Evolutionary conservation across 176 grass and related monocot genomes (phyloP).

Genomic region (Coix lacrymajobi): DNA sequence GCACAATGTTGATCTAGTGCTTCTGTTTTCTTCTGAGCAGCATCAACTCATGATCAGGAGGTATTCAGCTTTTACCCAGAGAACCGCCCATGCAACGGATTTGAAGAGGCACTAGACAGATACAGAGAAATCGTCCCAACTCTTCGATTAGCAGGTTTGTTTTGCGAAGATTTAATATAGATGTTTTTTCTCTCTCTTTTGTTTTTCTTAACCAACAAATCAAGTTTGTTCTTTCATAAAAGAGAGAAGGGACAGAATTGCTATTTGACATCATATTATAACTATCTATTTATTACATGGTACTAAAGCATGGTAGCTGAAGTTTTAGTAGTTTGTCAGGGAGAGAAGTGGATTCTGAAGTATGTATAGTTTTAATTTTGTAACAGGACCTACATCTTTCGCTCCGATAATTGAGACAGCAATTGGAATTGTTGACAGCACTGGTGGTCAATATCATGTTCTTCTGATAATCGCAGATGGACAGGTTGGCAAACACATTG

Average conservation of each 20-base stretch:
- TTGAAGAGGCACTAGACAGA: constrained; percentile 82
- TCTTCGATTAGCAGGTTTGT: constrained; percentile 85
- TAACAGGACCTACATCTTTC: constrained; percentile 91
- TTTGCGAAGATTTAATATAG: neutral
- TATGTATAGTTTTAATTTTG: constrained; percentile 18
- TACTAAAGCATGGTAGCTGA: neutral
- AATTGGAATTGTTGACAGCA: constrained; percentile 80
- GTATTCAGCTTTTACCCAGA: constrained; percentile 96
- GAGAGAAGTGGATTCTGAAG: neutral
- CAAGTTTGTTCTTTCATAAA: constrained; percentile 11
- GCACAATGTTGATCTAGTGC: constrained; percentile 9
- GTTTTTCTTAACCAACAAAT: neutral
- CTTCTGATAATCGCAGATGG: constrained; percentile 98
- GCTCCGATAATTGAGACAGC: constrained; percentile 90
- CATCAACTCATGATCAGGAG: constrained; percentile 92
- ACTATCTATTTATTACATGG: constrained; percentile 4
- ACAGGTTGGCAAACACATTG: constrained; percentile 45
- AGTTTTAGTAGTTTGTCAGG: neutral
- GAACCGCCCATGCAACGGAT: constrained; percentile 68
- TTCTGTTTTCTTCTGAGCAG: constrained; percentile 40
- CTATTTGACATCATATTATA: neutral
- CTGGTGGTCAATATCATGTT: constrained; percentile 94
- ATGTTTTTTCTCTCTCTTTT: constrained; percentile 8
- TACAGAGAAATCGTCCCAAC: constrained; percentile 89
- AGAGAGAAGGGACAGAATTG: neutral